These are phyloP conservation scores for Blastosporella zonata DNA, from an alignment of 1,284 basidiomycete genomes.

Conservation along the genomic window DNA sequence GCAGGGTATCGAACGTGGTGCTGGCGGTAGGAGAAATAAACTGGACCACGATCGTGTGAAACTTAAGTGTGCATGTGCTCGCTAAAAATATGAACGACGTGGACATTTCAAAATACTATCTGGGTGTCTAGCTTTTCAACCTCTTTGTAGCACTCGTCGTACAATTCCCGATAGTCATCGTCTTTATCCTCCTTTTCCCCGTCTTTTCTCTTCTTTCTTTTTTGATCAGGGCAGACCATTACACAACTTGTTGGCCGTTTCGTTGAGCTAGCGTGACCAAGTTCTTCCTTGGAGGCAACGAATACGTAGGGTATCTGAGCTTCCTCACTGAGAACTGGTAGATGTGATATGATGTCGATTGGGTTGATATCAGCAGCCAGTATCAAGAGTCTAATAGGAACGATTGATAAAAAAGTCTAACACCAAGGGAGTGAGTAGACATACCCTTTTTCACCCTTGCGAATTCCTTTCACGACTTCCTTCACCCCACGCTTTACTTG, in stretches of 20 bases:
- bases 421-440: constrained; percentile 22
- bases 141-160: constrained; percentile 83
- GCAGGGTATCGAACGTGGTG: constrained; percentile 22
- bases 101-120: constrained; percentile 52
- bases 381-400: constrained; percentile 70
- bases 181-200: constrained; percentile 64
- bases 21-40: constrained; percentile 25
- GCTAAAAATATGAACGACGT: constrained; percentile 2
- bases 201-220: constrained; percentile 70
- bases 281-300: constrained; percentile 87
- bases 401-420: constrained; percentile 8
- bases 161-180: constrained; percentile 81
- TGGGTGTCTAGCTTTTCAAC: constrained; percentile 78
- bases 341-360: constrained; percentile 96
- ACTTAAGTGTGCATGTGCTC: constrained; percentile 13
- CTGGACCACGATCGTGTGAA: constrained; percentile 22
- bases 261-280: constrained; percentile 93
- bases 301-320: constrained; percentile 92
- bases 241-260: constrained; percentile 99
- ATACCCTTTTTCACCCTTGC: constrained; percentile 93
- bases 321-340: constrained; percentile 95
- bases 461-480: constrained; percentile 93
- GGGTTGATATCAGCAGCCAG: constrained; percentile 98
- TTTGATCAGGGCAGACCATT: constrained; percentile 83
- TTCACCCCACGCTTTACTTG: constrained; percentile 96